Percentiles rank a stretch among this genome's conserved stretches.
These are phyloP conservation scores for Nepenthes mirabilis DNA, from an alignment of 148 eudicot genomes.

Conservation along the genomic window DNA sequence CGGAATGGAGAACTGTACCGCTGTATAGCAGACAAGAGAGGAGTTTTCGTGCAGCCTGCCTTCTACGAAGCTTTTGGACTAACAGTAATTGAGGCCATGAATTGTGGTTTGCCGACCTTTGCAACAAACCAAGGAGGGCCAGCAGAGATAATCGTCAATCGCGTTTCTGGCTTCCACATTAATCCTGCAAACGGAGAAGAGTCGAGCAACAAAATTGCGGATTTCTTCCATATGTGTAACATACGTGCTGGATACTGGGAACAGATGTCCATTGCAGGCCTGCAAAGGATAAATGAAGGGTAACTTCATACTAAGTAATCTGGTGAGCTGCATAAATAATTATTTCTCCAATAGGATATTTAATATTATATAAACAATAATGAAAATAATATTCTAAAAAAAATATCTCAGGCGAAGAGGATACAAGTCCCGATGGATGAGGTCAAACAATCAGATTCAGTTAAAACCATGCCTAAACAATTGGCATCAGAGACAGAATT, in stretches of 20 bases:
- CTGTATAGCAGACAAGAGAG: conserved; percentile 45
- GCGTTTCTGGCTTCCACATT: conserved; percentile 47
- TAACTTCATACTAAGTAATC: conserved; percentile 2
- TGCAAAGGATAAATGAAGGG: conserved; percentile 51
- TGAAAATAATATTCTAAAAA: too few species aligned
- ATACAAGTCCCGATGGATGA: too few species aligned
- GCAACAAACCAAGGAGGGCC: conserved; percentile 71
- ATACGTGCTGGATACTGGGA: conserved; percentile 36
- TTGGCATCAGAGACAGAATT: too few species aligned
- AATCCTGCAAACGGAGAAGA: conserved; percentile 42
- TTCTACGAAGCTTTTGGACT: conserved; percentile 3
- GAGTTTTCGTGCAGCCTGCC: conserved; percentile 68
- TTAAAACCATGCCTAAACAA: too few species aligned
- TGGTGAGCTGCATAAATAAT: too few species aligned
- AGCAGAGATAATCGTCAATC: conserved; percentile 49
- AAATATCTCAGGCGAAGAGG: too few species aligned
- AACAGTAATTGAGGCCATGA: conserved; percentile 66
- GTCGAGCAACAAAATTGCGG: conserved; percentile 44
- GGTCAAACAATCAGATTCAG: too few species aligned
- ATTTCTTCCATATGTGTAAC: conserved; percentile 46
- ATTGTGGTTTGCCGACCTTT: conserved; percentile 58
- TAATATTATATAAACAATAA: too few species aligned
- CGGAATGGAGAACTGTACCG: conserved; percentile 53
- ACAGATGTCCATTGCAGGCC: conserved; percentile 30
- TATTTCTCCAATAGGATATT: too few species aligned